Evolutionary conservation across 371 early-diverging fungal genomes (phyloP).

Genomic region (Blyttiomyces sp.): DNA sequence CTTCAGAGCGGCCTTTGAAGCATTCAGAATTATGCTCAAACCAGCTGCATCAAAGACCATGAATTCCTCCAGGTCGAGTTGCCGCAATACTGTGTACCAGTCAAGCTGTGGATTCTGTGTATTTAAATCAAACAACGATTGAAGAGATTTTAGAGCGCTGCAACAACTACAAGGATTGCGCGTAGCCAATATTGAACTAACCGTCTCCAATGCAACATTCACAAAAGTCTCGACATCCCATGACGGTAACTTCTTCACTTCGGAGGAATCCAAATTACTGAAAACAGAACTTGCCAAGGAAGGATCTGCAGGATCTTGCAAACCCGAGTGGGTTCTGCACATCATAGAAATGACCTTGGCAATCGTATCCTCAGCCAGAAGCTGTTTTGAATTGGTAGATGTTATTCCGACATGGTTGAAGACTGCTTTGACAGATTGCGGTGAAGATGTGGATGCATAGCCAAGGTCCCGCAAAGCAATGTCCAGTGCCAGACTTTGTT

Average conservation of each 20-base stretch:
- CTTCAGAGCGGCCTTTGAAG: constrained; percentile 60
- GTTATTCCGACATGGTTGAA: background rate
- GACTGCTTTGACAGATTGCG: background rate
- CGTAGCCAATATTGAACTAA: constrained; percentile 16
- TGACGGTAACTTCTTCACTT: constrained; percentile 23
- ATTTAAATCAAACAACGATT: no score
- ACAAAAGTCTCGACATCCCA: constrained; percentile 74
- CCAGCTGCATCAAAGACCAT: constrained; percentile 61
- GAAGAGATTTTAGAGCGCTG: no score
- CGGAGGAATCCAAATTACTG: constrained; percentile 5
- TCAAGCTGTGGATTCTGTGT: constrained; percentile 56
- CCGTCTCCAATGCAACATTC: constrained; percentile 52
- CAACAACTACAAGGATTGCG: no score
- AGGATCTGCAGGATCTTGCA: constrained; percentile 16
- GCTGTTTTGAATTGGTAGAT: background rate
- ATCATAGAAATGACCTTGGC: constrained; percentile 1
- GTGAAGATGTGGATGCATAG: background rate
- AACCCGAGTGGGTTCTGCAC: constrained; percentile 50
- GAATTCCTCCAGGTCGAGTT: constrained; percentile 70
- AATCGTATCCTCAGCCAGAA: constrained; percentile 1
- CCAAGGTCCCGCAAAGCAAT: background rate
- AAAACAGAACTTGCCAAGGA: constrained; percentile 13
- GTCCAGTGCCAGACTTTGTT: constrained; percentile 3
- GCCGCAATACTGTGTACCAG: constrained; percentile 62
- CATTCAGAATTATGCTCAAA: constrained; percentile 61